These are phyloP conservation scores for Graphilbum fragrans DNA, from an alignment of 2,329 filamentous ascomycete genomes.

Conservation along the genomic window DNA sequence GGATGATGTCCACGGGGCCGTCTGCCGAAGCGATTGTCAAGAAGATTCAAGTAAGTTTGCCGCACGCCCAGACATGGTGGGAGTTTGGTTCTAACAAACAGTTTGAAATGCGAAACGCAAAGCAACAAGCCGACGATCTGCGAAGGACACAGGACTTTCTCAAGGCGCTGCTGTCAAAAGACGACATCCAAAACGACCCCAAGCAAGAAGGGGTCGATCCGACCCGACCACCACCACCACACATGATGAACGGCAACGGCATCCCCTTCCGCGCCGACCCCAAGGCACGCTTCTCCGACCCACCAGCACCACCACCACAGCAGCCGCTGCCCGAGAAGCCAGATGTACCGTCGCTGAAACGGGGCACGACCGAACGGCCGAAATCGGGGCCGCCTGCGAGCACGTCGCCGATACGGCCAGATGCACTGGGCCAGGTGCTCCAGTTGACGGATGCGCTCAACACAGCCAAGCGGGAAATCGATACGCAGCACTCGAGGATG, in stretches of 20 bases:
- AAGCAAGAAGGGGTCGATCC: constrained; percentile 36
- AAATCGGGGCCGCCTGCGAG: constrained; percentile 37
- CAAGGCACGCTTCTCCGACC: constrained; percentile 81
- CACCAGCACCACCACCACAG: constrained; percentile 84
- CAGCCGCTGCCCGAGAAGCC: constrained; percentile 91
- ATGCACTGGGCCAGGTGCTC: constrained; percentile 61
- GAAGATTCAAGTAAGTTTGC: constrained; percentile 60
- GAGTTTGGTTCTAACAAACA: constrained; percentile 29
- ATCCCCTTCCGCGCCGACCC: constrained; percentile 55
- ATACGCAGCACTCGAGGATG: constrained; percentile 67
- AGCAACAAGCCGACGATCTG: constrained; percentile 78
- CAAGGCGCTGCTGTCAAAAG: constrained; percentile 61
- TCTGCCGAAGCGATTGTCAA: constrained; percentile 94
- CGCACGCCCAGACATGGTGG: no score
- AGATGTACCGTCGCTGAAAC: constrained; percentile 63
- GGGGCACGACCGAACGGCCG: constrained; percentile 63
- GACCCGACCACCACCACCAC: constrained; percentile 18
- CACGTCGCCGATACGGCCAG: constrained; percentile 46
- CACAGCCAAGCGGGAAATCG: constrained; percentile 74
- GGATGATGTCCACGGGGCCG: constrained; percentile 78
- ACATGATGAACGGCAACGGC: constrained; percentile 37
- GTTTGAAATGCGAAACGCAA: constrained; percentile 83
- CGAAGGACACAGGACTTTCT: constrained; percentile 73
- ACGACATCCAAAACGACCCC: constrained; percentile 47
- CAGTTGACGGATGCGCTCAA: constrained; percentile 76